Evolutionary conservation across 2,329 filamentous ascomycete species (phyloP), one percentile per base, ranked within the genome.

Genomic region (Chaetomiaceae sp.): DNA sequence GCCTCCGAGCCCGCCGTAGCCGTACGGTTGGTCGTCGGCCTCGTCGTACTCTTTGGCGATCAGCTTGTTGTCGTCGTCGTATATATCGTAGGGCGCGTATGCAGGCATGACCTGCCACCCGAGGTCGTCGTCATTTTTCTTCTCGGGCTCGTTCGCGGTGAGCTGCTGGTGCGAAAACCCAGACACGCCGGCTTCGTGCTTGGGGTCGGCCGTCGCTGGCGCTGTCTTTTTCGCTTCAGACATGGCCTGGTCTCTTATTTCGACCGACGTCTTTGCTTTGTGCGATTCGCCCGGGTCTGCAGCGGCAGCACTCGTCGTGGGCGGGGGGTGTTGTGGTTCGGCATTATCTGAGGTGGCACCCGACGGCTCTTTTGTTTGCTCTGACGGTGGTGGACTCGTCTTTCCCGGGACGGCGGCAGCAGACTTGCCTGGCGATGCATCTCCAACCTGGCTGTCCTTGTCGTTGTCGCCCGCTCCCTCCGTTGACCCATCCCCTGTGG

Each of bases 91-190:
- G 33, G 86, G 86, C 7, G 91, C 93, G 63, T 91, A 89, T 1
- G 93, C 83, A 2, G 92, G 93, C 93, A 99, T 99, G 3, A 82
- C 80, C 71, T 96, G 89, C 93, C 93, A 99, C 45, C 77, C 82
- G 1, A 73, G 83, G n/a, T 86, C 86, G 5, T 82, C 82, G 10
- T 79, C 73, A 2, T 78, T 69, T 12, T 75, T 71, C 40, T 78
- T 72, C 12, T 77, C 70, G 12, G 80, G 72, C 35, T 78, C 74
- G 55, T 81, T 74, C 14, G 77, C 71, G 9, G 83, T 78, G 43
- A 90, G 70, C 58, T 85, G 82, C 68, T 96, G 90, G 65, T 99
- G 92, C 1, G 93, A 97, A 76, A 87, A 97, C 68, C 95, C 90
- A 9, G 91, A 96, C 16, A 82, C 66, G 44, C 71, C 59, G n/a